Evolutionary conservation across 768 basidiomycete genomes (phyloP), one percentile per base, ranked within the genome.

Genomic region (Candolleomyces efflorescens): DNA sequence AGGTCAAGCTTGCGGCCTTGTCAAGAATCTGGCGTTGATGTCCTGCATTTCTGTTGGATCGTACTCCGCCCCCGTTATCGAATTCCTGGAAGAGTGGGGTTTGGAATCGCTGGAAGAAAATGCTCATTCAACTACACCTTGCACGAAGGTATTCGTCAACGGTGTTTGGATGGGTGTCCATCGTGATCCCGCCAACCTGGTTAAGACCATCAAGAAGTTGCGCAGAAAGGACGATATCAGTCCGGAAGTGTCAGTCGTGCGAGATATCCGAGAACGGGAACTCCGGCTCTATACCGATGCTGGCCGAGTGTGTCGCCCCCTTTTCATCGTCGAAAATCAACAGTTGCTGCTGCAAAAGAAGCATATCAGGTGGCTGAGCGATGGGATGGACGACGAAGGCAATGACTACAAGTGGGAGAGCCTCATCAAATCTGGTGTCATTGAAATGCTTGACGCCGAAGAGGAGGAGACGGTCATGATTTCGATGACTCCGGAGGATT

Each of bases 391-490:
- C 59, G 85, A 86, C 23, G 81, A 82, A 11, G 81, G 79, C n/a
- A 78, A 82, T 53, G 82, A 82, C 59, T 90, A 82, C 72, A 87
- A 86, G 62, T 99, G 94, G 94, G 85, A 89, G 54, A 80, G 89
- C 27, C 73, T 99, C 53, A 76, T 98, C 56, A 89, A 90, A 64
- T 83, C 84, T 17, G 97, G 97, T 58, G 83, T 97, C 44, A 83
- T 99, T 59, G 97, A 99, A 73, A 77, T 97, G 49, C 75, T 99
- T 68, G 97, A 99, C 72, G 96, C 97, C 0, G 97, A 98, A 69
- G 97, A 99, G 71, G 97, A 99, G 75, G 97, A 99, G 71, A 98
- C 96, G 0, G 94, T 98, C 55, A 96, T 99, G 92, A 99, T 99
- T 60, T 94, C 92, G 54, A 99, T 99, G 97, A 94, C 92, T 3